phyloP scores from a whole-genome alignment of 2,329 filamentous ascomycete species.

The Pestalotiopsis sp. region DNA sequence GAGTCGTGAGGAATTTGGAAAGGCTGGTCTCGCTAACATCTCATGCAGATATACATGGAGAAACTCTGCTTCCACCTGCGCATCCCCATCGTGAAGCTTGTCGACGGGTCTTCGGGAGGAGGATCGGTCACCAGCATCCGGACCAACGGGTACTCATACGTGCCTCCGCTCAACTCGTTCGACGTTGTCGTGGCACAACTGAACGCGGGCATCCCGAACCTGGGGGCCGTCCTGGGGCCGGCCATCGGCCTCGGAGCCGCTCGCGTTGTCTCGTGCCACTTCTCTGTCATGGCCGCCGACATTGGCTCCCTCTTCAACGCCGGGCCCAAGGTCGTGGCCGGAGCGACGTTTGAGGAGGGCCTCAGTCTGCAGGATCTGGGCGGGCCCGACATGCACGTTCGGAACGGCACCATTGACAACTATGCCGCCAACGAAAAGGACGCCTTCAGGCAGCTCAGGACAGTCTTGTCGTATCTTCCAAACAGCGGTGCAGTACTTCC shows the following conservation, averaged over 20 bases:
- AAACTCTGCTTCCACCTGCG: slow-evolving; percentile 59
- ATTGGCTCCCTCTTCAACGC: slow-evolving; percentile 65
- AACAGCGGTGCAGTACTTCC: slow-evolving; percentile 58
- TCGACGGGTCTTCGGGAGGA: slow-evolving; percentile 65
- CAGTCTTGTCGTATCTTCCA: slow-evolving; percentile 58
- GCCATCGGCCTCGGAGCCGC: slow-evolving; percentile 66
- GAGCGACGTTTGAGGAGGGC: slow-evolving; percentile 66
- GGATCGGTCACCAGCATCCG: slow-evolving; percentile 63
- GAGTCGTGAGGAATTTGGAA: neutral
- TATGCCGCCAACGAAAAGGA: slow-evolving; percentile 60
- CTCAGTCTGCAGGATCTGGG: slow-evolving; percentile 60
- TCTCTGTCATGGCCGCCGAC: slow-evolving; percentile 66
- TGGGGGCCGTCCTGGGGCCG: slow-evolving; percentile 64
- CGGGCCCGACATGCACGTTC: slow-evolving; percentile 62
- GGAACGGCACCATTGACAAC: slow-evolving; percentile 69
- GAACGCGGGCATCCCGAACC: slow-evolving; percentile 64
- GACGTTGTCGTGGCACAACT: slow-evolving; percentile 56
- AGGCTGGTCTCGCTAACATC: neutral
- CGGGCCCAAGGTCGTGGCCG: slow-evolving; percentile 62
- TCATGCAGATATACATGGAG: slow-evolving; percentile 53
- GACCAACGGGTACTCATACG: slow-evolving; percentile 57
- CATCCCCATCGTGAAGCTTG: slow-evolving; percentile 63
- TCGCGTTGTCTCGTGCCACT: slow-evolving; percentile 62
- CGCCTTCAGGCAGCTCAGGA: slow-evolving; percentile 62
- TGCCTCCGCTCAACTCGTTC: slow-evolving; percentile 59